Evolutionary conservation across 1,139 yeast species (phyloP).

Genomic region (Suhomyces yuchorum): DNA sequence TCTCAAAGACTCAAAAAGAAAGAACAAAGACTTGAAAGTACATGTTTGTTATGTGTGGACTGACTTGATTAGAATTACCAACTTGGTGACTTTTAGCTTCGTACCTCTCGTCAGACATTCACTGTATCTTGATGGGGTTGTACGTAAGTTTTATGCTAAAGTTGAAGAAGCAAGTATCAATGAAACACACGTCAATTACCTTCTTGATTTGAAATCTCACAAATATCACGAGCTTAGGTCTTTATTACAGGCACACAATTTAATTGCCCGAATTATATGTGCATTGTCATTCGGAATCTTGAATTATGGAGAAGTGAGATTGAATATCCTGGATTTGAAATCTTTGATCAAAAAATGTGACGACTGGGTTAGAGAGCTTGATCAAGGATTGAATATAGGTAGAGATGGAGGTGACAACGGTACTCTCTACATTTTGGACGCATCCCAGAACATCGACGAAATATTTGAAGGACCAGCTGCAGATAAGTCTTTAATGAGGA

Average conservation of each 20-base stretch:
- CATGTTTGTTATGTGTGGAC: constrained; percentile 42
- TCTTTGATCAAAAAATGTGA: constrained; percentile 29
- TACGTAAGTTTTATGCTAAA: constrained; percentile 24
- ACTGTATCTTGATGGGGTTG: constrained; percentile 24
- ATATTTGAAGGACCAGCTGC: neutral
- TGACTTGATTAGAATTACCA: constrained; percentile 36
- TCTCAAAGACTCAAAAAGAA: constrained; percentile 22
- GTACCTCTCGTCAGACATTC: constrained; percentile 28
- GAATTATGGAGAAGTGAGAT: constrained; percentile 25
- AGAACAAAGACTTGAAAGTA: constrained; percentile 30
- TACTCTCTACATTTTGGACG: neutral
- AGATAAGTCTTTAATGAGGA: constrained; percentile 18
- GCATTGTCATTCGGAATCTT: constrained; percentile 30
- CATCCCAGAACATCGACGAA: neutral
- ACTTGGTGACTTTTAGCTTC: constrained; percentile 33
- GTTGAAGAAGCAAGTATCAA: constrained; percentile 31
- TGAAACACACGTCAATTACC: constrained; percentile 31
- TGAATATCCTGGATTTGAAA: constrained; percentile 29
- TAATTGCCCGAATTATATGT: constrained; percentile 30
- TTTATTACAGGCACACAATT: constrained; percentile 31
- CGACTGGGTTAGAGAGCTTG: constrained; percentile 24
- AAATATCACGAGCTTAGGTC: constrained; percentile 23
- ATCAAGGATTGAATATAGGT: constrained; percentile 1
- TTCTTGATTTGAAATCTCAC: constrained; percentile 21
- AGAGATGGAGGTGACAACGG: constrained; percentile 8